Evolutionary conservation across 345 rosid genomes (phyloP), one percentile per base, ranked within the genome.

Genomic region (Syzygium aromaticum): DNA sequence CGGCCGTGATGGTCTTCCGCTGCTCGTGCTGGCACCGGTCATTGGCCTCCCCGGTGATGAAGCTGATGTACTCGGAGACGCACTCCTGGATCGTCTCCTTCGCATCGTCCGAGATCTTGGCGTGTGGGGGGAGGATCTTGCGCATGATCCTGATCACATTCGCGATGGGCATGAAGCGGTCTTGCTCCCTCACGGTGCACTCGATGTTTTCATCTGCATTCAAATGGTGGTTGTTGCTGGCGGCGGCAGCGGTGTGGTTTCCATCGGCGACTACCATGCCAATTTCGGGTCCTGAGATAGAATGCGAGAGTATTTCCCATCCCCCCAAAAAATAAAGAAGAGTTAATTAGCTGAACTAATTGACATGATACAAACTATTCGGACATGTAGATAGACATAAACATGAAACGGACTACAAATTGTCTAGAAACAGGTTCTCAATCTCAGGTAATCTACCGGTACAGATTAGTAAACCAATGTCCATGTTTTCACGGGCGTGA

Each of bases 21-120:
- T 96, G 99, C 95, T 96, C 99, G 1, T 93, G 91, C 90, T 95
- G 98, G 94, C 99, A 97, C 23, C 96, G 95, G 89, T 97, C 99
- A 17, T 97, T 97, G 89, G 99, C 99, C 84, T 97, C 99, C 1
- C 99, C 98, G 0, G 99, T 97, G 87, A 97, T 91, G 94, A 97
- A 96, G 93, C 98, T 97, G 93, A 97, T 97, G 96, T 90, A 97
- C 93, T 96, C 99, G 0, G 99, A 97, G 51, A 96, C 99, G 46
- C 99, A 97, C 91, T 97, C 99, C 88, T 97, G 99, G 90, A 97
- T 93, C 0, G 98, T 96, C 89, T 97, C 99, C 93, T 97, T 97
- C 56, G 99, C 97, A 5, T 97, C 99, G 19, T 97, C 99, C 1
- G 99, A 95, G 88, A 96, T 97, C 90, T 96, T 97, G 64, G 98